Base-by-base conservation (phyloP, 2,329 filamentous ascomycete genomes). In the Fusarium papillatum region DNA sequence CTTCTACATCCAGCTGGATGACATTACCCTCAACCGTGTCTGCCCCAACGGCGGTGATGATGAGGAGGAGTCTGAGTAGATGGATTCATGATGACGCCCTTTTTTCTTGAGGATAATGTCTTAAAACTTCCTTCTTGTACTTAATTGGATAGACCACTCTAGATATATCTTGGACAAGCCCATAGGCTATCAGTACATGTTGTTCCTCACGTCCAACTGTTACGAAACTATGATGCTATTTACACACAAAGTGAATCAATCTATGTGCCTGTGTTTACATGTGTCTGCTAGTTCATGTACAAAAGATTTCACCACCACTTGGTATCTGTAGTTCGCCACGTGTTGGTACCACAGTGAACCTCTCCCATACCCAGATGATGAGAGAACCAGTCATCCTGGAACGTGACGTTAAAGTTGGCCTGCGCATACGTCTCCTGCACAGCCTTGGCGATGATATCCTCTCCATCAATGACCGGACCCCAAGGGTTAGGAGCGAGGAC, bases 361-460 rank as follows among this genome's bases (percentile, higher is more conserved):
- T 83, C 82, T 4, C 82, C 81, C 5, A 50, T 34, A 0, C 19
- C 1, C 4, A 66, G 2, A 48, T 80, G 81, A 31, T 81, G 80
- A 1, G 76, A 76, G n/a, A 78, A 76, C 69, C 75, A 83, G 38
- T 80, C 78, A 22, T 83, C 81, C 8, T 81, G 71, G 11, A 69
- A 82, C 0, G 70, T 75, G 1, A 82, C 64, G 9, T 76, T 80
- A 5, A 68, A 76, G 0, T 74, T 72, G 1, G 64, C 80, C n/a
- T 29, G 69, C 0, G 66, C 69, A 62, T 83, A 83, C 2, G 73
- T 76, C 19, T 69, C 66, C 0, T 11, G 61, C 1, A 80, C 75
- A 6, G 72, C 78, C n/a, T 68, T 60, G 4, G 71, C 72, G 1
- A 83, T 29, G 1, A 82, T 70, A 22, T 83, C 82, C 48, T 70